Evolutionary conservation across 2,329 filamentous ascomycete species (phyloP).

Genomic region (Nothophaeocryptopus gaeumannii): DNA sequence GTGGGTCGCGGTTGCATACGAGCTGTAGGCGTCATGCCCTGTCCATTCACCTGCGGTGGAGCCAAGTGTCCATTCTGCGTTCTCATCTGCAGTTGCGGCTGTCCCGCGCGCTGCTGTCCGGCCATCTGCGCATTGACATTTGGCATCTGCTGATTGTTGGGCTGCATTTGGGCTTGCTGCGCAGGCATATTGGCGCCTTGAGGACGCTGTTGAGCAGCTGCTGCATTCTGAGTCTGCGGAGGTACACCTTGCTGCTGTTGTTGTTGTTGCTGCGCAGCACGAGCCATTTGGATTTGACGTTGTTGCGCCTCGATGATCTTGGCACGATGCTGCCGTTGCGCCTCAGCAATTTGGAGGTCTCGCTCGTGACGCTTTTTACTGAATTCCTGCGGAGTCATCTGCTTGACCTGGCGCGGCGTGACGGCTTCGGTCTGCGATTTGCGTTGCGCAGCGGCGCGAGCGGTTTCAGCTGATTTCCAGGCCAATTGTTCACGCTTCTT

Average conservation of each 20-base stretch:
- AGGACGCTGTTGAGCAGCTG: conserved; percentile 27
- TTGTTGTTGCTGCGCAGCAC: conserved; percentile 33
- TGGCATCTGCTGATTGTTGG: conserved; percentile 31
- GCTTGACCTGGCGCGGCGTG: conserved; percentile 41
- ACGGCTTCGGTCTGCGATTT: conserved; percentile 56
- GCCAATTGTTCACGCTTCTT: conserved; percentile 85
- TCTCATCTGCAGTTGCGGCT: conserved; percentile 44
- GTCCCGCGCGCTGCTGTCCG: conserved; percentile 37
- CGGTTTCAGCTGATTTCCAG: conserved; percentile 80
- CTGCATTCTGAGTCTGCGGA: conserved; percentile 29
- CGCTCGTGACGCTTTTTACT: conserved; percentile 84
- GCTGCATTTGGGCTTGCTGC: conserved; percentile 30
- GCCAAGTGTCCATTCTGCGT: conserved; percentile 49
- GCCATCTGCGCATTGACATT: conserved; percentile 40
- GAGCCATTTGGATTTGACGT: conserved; percentile 38
- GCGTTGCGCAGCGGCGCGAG: conserved; percentile 69
- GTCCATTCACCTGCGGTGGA: conserved; percentile 51
- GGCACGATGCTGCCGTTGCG: conserved; percentile 38
- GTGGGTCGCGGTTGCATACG: conserved; percentile 38
- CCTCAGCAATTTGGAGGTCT: conserved; percentile 60
- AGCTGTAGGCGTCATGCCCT: conserved; percentile 62
- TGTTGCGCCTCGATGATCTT: conserved; percentile 35
- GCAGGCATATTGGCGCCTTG: conserved; percentile 18
- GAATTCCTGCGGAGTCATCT: conserved; percentile 81
- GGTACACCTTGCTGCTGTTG: conserved; percentile 28